Conservation (phyloP, 208 protist genomes). For the Entamoeba invadens region DNA sequence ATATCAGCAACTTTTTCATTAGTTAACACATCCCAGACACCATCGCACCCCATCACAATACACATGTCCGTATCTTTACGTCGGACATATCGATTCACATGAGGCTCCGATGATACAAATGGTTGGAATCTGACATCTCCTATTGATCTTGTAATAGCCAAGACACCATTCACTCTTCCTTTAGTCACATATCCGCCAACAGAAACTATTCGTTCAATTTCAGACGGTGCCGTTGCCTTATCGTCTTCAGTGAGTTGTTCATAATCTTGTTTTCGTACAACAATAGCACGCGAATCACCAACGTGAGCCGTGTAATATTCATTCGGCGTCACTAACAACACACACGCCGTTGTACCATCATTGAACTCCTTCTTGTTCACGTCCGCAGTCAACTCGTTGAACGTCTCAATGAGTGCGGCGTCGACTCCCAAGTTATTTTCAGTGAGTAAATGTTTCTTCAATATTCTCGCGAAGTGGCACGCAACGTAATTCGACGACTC, state of each 20-base stretch:
- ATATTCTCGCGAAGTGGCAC: background rate
- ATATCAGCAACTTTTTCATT: constrained; percentile 34
- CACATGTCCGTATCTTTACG: constrained; percentile 30
- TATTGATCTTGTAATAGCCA: constrained; percentile 43
- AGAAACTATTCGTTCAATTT: constrained; percentile 41
- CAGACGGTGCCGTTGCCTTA: constrained; percentile 34
- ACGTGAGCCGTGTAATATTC: constrained; percentile 28
- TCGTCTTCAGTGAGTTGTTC: constrained; percentile 41
- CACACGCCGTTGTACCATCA: constrained; percentile 8
- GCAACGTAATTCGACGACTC: background rate
- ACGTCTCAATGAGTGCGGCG: background rate
- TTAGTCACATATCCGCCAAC: constrained; percentile 40
- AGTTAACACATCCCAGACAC: constrained; percentile 46
- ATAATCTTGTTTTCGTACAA: constrained; percentile 5
- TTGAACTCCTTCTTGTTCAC: background rate
- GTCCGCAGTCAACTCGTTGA: background rate
- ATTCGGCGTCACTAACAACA: background rate
- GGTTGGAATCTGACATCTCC: constrained; percentile 43
- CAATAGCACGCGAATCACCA: constrained; percentile 41
- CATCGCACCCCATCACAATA: constrained; percentile 51
- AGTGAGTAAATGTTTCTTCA: background rate
- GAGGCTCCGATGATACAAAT: constrained; percentile 21
- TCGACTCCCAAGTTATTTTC: background rate
- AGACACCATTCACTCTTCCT: constrained; percentile 38
- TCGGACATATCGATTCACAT: background rate